These are phyloP conservation scores for Dorcoceras hygrometricum DNA, from an alignment of 257 asterid species.

Conservation along the genomic window DNA sequence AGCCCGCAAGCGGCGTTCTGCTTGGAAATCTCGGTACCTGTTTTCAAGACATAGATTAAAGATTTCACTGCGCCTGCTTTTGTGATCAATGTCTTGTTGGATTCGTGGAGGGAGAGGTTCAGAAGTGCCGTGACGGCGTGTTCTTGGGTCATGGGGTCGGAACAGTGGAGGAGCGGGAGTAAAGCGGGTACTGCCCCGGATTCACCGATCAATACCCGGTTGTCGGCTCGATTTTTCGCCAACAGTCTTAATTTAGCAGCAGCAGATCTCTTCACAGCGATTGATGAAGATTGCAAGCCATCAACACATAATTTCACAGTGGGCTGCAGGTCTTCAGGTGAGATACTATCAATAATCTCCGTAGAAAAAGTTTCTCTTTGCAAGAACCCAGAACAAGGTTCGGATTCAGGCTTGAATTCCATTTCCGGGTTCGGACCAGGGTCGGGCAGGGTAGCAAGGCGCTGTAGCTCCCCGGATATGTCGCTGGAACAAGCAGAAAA, in stretches of 20 bases:
- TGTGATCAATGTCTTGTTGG: slow-evolving; percentile 40
- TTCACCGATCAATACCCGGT: slow-evolving; percentile 65
- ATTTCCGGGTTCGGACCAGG: slow-evolving; percentile 20
- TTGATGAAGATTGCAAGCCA: slow-evolving; percentile 47
- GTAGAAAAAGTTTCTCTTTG: slow-evolving; percentile 60
- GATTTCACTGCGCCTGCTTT: slow-evolving; percentile 49
- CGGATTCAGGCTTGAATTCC: slow-evolving; percentile 34
- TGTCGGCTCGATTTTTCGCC: slow-evolving; percentile 62
- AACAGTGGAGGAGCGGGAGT: slow-evolving; percentile 49
- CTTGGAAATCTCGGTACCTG: slow-evolving; percentile 64
- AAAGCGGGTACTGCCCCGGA: slow-evolving; percentile 60
- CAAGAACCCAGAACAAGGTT: slow-evolving; percentile 46
- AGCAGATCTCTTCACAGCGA: slow-evolving; percentile 53
- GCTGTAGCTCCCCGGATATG: slow-evolving; percentile 66
- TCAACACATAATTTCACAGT: slow-evolving; percentile 58
- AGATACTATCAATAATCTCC: slow-evolving; percentile 54
- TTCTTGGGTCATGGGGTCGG: slow-evolving; percentile 66
- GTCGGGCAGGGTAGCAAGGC: slow-evolving; percentile 43
- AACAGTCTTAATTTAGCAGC: slow-evolving; percentile 57
- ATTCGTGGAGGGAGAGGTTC: slow-evolving; percentile 63
- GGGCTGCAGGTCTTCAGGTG: slow-evolving; percentile 66
- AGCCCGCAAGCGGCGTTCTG: slow-evolving; percentile 66
- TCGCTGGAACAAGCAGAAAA: slow-evolving; percentile 62
- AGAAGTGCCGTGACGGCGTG: slow-evolving; percentile 66
- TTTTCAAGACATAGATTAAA: slow-evolving; percentile 50